Percentiles rank a stretch among this genome's conserved stretches.
phyloP scores from a whole-genome alignment of 2,329 filamentous ascomycete genomes.

The Fusarium sp. region DNA sequence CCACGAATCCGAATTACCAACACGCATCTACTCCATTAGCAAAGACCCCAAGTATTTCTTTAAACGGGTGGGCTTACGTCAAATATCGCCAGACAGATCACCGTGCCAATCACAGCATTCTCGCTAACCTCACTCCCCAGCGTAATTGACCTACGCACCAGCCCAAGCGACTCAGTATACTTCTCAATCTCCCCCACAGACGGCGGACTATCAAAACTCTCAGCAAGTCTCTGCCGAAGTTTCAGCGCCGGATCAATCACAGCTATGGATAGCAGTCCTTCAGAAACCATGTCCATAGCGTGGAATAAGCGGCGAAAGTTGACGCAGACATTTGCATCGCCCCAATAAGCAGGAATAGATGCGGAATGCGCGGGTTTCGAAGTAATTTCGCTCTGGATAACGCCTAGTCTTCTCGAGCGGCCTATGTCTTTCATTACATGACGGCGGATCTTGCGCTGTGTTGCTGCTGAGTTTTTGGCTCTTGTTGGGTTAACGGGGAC shows the following conservation, averaged over 20 bases:
- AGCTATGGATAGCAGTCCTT: slow-evolving; percentile 33
- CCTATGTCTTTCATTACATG: slow-evolving; percentile 45
- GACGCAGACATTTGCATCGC: slow-evolving; percentile 34
- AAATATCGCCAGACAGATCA: slow-evolving; percentile 39
- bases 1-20: slow-evolving; percentile 30
- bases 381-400: background rate
- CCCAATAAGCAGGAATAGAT: slow-evolving; percentile 32
- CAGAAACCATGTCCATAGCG: slow-evolving; percentile 42
- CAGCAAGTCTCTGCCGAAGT: background rate
- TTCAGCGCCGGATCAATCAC: slow-evolving; percentile 20
- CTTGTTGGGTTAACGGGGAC: slow-evolving; percentile 33
- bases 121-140: background rate
- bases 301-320: slow-evolving; percentile 37
- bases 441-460: slow-evolving; percentile 39
- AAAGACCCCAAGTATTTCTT: accelerated
- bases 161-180: slow-evolving; percentile 36
- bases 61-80: slow-evolving; percentile 25
- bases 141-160: slow-evolving; percentile 27
- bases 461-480: slow-evolving; percentile 19
- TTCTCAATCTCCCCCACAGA: slow-evolving; percentile 23
- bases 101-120: slow-evolving; percentile 33
- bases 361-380: background rate
- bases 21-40: slow-evolving; percentile 29
- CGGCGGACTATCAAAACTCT: background rate
- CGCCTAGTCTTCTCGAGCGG: slow-evolving; percentile 15